These are phyloP conservation scores for Tylopilus sp. DNA, from an alignment of 1,284 basidiomycete species.

Conservation along the genomic window DNA sequence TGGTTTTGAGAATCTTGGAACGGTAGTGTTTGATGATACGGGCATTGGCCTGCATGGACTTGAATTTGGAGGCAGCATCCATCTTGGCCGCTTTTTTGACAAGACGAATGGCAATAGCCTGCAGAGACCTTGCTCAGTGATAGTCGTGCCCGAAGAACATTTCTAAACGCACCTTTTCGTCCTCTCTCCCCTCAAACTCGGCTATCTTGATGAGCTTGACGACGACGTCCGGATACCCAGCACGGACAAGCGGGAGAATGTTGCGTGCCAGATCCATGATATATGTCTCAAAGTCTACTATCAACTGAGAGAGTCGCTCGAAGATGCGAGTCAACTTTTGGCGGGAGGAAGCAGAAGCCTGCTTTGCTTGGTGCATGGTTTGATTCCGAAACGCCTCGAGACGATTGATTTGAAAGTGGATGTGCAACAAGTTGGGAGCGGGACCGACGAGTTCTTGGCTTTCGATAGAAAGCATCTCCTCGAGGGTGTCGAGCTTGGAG, in stretches of 20 bases:
- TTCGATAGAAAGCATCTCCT: conserved; percentile 84
- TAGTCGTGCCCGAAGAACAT: neutral
- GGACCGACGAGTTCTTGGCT: conserved; percentile 82
- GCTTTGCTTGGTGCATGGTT: conserved; percentile 92
- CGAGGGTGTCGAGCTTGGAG: conserved; percentile 70
- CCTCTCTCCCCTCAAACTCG: conserved; percentile 93
- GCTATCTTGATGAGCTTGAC: conserved; percentile 95
- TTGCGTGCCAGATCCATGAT: conserved; percentile 84
- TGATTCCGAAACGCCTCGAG: conserved; percentile 96
- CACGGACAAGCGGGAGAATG: conserved; percentile 84
- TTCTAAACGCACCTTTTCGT: conserved; percentile 82
- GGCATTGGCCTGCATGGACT: conserved; percentile 92
- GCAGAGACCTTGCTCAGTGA: conserved; percentile 11
- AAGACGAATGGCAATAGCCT: conserved; percentile 93
- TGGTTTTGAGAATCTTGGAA: conserved; percentile 87
- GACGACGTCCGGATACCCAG: conserved; percentile 85
- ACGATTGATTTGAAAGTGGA: conserved; percentile 92
- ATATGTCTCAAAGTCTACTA: conserved; percentile 90
- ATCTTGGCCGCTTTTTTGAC: conserved; percentile 93
- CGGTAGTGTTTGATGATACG: conserved; percentile 97
- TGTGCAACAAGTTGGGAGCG: conserved; percentile 87
- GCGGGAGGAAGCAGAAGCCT: conserved; percentile 77
- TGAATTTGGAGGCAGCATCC: conserved; percentile 91
- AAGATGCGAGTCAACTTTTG: conserved; percentile 85
- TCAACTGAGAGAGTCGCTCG: conserved; percentile 87